Evolutionary conservation across 2,329 filamentous ascomycete genomes (phyloP), one percentile per base, ranked within the genome.

Genomic region (Lecanicillium sp.): DNA sequence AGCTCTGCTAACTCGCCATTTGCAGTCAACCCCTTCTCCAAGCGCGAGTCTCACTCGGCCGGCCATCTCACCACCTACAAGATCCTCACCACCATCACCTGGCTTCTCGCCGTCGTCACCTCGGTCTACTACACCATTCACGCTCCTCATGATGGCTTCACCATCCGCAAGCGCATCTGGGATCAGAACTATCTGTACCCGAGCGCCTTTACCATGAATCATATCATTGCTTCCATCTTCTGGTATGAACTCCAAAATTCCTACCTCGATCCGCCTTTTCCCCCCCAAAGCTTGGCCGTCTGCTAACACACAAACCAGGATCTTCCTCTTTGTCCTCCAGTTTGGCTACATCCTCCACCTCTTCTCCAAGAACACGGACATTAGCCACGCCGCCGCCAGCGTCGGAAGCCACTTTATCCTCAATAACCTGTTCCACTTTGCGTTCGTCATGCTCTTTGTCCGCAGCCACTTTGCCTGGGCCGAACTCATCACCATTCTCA

Each of bases 361-460:
- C 48, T 94, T 87, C 69, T 81, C 78, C 33, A 67, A 69, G 48
- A 76, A 82, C 49, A 56, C 69, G 33, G 74, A 75, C 19, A 69
- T 75, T 38, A 75, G 87, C 46, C 74, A 77, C 44, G 72, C 78
- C 13, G 85, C 87, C 17, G 83, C 82, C 48, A 80, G 84, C 48
- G 81, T 94, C 12, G 87, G 85, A 44, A 74, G 77, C 49, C 86
- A 94, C 68, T 94, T 90, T 62, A 87, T 94, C 58, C 57, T 84
- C 51, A 84, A 87, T 71, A 95, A 94, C 61, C 65, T 95, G 30
- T 72, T 94, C 44, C 77, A 87, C 59, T 84, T 89, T 49, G 78
- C 75, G 49, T 94, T 88, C 60, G 75, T 94, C 51, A 79, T 89
- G 68, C 77, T 94, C 45, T 94, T 90, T 68, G 81, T 85, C 38